These are phyloP conservation scores for Fraxinus nigra DNA, from an alignment of 305 asterid species.

Conservation along the genomic window DNA sequence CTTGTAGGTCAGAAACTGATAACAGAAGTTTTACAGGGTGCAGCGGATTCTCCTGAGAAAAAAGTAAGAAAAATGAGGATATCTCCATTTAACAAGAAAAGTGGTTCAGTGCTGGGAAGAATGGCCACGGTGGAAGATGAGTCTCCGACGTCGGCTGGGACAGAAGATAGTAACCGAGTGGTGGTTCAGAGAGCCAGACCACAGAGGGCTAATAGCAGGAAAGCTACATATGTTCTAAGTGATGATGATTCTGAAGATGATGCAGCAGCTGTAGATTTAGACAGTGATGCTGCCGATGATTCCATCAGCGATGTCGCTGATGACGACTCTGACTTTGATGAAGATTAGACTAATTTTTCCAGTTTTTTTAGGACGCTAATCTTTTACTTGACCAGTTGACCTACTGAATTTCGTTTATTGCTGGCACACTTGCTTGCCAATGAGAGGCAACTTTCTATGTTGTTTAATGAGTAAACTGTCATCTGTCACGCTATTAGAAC, in stretches of 20 bases:
- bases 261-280: constrained; percentile 23
- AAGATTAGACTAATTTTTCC: constrained; percentile 25
- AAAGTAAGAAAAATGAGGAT: constrained; percentile 85
- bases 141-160: constrained; percentile 35
- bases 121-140: constrained; percentile 32
- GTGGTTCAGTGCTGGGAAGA: constrained; percentile 66
- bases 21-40: constrained; percentile 61
- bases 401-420: neutral
- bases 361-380: neutral
- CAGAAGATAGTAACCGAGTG: constrained; percentile 30
- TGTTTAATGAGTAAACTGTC: neutral
- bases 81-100: constrained; percentile 85
- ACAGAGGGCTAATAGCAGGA: constrained; percentile 43
- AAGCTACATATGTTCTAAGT: constrained; percentile 54
- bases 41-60: constrained; percentile 67
- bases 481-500: neutral
- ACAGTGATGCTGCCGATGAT: constrained; percentile 31
- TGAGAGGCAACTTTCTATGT: neutral
- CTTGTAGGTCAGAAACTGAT: neutral
- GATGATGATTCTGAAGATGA: constrained; percentile 58
- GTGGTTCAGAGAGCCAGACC: constrained; percentile 52
- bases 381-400: neutral
- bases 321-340: constrained; percentile 50
- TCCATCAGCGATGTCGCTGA: constrained; percentile 8
- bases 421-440: neutral